Evolutionary conservation across 2,329 filamentous ascomycete genomes (phyloP), one percentile per base, ranked within the genome.

Genomic region (Trichoderma sp.): DNA sequence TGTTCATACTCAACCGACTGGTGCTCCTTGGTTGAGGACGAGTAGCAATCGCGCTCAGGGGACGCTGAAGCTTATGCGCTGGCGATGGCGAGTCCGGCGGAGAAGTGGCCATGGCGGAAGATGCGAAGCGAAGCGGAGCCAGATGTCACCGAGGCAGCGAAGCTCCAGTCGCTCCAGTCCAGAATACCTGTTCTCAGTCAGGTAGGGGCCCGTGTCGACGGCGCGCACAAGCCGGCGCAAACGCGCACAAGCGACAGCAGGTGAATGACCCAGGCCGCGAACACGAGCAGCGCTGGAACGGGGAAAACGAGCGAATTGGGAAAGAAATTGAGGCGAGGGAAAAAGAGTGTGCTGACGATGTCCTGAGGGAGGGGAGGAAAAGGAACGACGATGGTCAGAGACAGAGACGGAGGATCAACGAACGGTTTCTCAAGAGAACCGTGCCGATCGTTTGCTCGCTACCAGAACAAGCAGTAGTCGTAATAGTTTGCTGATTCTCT

Each of bases 1-100:
- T 94, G 81, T 89, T 92, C 87, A 93, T 93, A 86, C 95, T 97
- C 89, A 97, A 88, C 80, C 95, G 93, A 85, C 95, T 97, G 79
- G 89, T 94, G 83, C 94, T 97, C 83, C 94, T 85, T 27, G 88
- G 89, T 60, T 93, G 89, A 63, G 94, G 89, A 81, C 93, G 92
- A 66, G 45, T 53, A 67, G 59, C 75, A 87, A 97, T 92, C 83
- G 91, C 92, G 87, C 94, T 97, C 88, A 94, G 88, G 72, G 95
- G 95, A 84, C 95, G 91, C 84, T 91, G 90, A 78, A 89, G 86
- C 76, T 85, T 79, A 77, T 85, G 83, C 82, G 87, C 85, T 82
- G 88, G 93, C 82, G 93, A 95, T 82, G 88, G 93, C 82, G 93
- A 95, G 77, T 86, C 88, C 83, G 93, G 93, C 84, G 92, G 93